These are phyloP conservation scores for Crithidia mellificae DNA, from an alignment of 208 protist genomes.

Conservation along the genomic window DNA sequence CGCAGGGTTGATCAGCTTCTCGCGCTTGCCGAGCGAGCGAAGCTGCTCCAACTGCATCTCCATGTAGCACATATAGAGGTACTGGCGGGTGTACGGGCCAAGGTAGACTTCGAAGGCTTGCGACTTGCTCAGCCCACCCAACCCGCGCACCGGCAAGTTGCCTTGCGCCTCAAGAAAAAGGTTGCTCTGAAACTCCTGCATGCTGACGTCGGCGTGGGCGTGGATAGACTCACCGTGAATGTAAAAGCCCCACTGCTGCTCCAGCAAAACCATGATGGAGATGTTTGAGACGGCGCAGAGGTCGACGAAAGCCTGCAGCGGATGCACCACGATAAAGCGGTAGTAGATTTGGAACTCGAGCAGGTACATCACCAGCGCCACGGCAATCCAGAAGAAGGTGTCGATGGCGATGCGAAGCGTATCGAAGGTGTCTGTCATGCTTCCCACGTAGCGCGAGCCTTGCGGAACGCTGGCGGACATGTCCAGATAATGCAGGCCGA, in stretches of 20 bases:
- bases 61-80: conserved; percentile 77
- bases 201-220: conserved; percentile 82
- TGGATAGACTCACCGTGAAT: conserved; percentile 91
- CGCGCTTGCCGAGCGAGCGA: conserved; percentile 34
- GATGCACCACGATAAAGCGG: conserved; percentile 82
- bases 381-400: conserved; percentile 78
- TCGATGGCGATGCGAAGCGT: conserved; percentile 71
- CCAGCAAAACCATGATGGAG: conserved; percentile 83
- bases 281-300: conserved; percentile 92
- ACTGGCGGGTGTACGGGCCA: conserved; percentile 71
- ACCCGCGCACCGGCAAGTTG: conserved; percentile 78
- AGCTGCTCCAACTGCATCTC: conserved; percentile 63
- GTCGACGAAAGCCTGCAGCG: conserved; percentile 87
- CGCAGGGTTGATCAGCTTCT: conserved; percentile 29
- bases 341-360: conserved; percentile 84
- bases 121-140: conserved; percentile 76
- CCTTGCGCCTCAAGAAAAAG: conserved; percentile 78
- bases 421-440: conserved; percentile 39
- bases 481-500: conserved; percentile 52
- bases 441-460: conserved; percentile 26
- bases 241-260: conserved; percentile 88
- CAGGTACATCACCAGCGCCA: conserved; percentile 67
- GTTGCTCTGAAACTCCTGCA: conserved; percentile 89
- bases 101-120: conserved; percentile 88
- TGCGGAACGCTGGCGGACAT: conserved; percentile 51